phyloP scores from a whole-genome alignment of 306 rosid species.

The Rosa chinensis region DNA sequence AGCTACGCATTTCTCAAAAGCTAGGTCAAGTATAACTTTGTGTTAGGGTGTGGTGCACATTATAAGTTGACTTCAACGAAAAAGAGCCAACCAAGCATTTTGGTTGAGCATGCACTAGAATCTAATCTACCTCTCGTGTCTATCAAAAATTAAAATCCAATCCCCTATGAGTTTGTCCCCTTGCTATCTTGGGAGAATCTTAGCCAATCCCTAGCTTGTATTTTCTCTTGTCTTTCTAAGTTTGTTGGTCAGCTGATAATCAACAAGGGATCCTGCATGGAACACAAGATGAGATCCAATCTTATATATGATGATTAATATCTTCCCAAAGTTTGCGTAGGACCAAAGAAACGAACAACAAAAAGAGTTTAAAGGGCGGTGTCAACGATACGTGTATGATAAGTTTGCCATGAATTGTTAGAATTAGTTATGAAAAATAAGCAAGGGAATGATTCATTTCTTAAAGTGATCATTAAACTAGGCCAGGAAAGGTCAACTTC shows the following conservation, averaged over 20 bases:
- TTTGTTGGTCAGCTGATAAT: slow-evolving; percentile 11
- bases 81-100: slow-evolving; percentile 7
- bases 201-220: slow-evolving; percentile 10
- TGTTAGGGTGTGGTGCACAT: slow-evolving; percentile 4
- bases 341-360: slow-evolving; percentile 3
- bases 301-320: slow-evolving; percentile 8
- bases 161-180: neutral
- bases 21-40: neutral
- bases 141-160: neutral
- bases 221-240: neutral
- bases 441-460: neutral
- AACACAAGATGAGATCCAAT: slow-evolving; percentile 16
- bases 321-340: slow-evolving; percentile 13
- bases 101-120: slow-evolving; percentile 18
- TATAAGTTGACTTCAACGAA: slow-evolving; percentile 17
- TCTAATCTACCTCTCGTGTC: neutral
- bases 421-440: too few species aligned
- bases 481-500: slow-evolving; percentile 7
- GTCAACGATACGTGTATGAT: slow-evolving; percentile 15
- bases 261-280: slow-evolving; percentile 18
- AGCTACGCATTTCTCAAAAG: neutral
- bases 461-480: too few species aligned
- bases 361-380: neutral
- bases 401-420: slow-evolving; percentile 5
- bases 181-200: neutral